These are phyloP conservation scores for Metschnikowia sp. DNA, from an alignment of 805 yeast genomes.

Conservation along the genomic window DNA sequence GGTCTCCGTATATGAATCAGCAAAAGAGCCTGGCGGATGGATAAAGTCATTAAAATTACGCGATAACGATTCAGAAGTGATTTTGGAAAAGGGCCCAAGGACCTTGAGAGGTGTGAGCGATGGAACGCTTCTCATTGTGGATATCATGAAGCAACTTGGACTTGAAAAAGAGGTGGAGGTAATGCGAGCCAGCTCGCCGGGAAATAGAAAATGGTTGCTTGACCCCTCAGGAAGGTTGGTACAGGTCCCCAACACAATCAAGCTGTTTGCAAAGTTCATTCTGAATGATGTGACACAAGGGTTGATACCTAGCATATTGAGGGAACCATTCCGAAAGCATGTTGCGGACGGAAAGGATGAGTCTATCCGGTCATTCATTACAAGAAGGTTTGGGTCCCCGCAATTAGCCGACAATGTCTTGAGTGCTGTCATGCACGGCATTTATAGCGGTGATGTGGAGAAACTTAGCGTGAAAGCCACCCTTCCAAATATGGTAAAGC, in stretches of 20 bases:
- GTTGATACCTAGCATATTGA: conserved; percentile 40
- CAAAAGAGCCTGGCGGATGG: conserved; percentile 71
- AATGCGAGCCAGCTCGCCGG: conserved; percentile 53
- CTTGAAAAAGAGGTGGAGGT: conserved; percentile 51
- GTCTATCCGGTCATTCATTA: conserved; percentile 61
- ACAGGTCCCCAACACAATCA: conserved; percentile 49
- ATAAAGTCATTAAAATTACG: conserved; percentile 49
- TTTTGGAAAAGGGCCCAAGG: conserved; percentile 85
- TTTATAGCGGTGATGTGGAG: conserved; percentile 73
- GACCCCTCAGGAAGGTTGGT: conserved; percentile 44
- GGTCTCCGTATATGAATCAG: conserved; percentile 60
- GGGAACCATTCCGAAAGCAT: conserved; percentile 47
- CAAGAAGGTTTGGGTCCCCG: conserved; percentile 62
- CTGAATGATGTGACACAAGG: conserved; percentile 45
- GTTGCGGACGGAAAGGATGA: conserved; percentile 50
- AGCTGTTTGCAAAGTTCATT: conserved; percentile 30
- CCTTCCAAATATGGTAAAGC: conserved; percentile 49
- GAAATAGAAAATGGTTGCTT: conserved; percentile 70
- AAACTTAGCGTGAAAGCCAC: conserved; percentile 64
- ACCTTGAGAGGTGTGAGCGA: conserved; percentile 80
- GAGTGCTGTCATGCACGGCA: conserved; percentile 84
- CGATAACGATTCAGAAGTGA: conserved; percentile 24
- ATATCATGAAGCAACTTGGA: conserved; percentile 51
- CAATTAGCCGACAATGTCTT: conserved; percentile 53
- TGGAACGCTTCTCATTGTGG: conserved; percentile 70